phyloP scores from a whole-genome alignment of 805 yeast species.

The Vanderwaltozyma tropicalis region DNA sequence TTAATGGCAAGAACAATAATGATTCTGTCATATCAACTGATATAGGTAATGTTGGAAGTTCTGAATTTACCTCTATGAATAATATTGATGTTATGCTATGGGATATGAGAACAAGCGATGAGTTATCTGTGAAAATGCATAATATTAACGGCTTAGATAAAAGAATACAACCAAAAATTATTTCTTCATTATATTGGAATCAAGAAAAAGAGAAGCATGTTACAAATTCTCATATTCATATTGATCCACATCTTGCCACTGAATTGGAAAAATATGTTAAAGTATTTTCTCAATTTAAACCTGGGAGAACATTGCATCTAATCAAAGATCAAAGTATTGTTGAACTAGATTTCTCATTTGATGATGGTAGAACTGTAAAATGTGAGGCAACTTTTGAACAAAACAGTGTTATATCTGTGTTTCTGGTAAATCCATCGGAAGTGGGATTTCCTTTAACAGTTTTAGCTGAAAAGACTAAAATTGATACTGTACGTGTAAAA shows the following conservation, averaged over 20 bases:
- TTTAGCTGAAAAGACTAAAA: conserved; percentile 29
- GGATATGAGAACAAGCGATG: conserved; percentile 52
- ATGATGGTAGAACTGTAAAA: conserved; percentile 29
- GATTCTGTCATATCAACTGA: neutral
- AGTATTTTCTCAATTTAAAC: conserved; percentile 35
- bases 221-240: neutral
- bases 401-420: neutral
- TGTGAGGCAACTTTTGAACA: conserved; percentile 57
- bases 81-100: conserved; percentile 75
- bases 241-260: conserved; percentile 39
- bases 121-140: conserved; percentile 34
- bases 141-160: conserved; percentile 12
- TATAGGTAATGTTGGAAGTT: neutral
- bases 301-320: conserved; percentile 49
- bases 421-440: neutral
- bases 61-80: conserved; percentile 29
- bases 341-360: conserved; percentile 46
- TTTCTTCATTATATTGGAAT: conserved; percentile 83
- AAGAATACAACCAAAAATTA: conserved; percentile 44
- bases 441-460: conserved; percentile 25
- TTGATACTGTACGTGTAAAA: conserved; percentile 34
- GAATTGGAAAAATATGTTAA: conserved; percentile 36
- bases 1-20: conserved; percentile 2
- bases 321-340: conserved; percentile 55
- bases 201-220: conserved; percentile 2